These are phyloP conservation scores for Citrullus colocynthis DNA, from an alignment of 306 rosid species.

Conservation along the genomic window DNA sequence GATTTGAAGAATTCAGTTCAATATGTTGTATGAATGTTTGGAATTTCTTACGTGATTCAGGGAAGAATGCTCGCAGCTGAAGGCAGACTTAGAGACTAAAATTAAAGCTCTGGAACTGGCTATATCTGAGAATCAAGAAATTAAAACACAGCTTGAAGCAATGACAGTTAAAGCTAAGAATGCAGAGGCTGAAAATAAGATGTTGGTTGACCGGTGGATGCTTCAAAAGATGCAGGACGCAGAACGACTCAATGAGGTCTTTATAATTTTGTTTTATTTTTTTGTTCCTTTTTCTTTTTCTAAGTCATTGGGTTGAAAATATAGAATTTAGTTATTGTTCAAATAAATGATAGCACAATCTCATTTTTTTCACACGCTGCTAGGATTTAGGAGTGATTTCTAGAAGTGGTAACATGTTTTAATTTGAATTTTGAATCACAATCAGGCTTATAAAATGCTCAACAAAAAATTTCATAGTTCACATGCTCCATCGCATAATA, in stretches of 20 bases:
- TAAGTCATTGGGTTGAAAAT: not conserved
- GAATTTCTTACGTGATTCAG: conserved; percentile 26
- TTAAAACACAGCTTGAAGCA: conserved; percentile 52
- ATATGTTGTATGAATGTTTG: conserved; percentile 8
- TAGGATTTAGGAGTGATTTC: not conserved
- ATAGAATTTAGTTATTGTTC: not conserved
- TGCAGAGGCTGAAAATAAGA: conserved; percentile 81
- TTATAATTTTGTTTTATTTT: not conserved
- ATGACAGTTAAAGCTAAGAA: conserved; percentile 45
- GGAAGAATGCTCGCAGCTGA: conserved; percentile 57
- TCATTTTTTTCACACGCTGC: not conserved
- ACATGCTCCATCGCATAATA: not conserved
- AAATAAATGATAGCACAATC: not conserved
- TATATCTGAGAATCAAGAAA: conserved; percentile 62
- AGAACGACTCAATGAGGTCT: conserved; percentile 95
- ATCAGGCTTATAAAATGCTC: not conserved
- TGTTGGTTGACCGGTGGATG: conserved; percentile 94
- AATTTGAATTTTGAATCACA: not conserved
- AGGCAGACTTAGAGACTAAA: conserved; percentile 65
- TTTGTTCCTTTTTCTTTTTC: too few relatives aligned
- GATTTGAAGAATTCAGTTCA: not conserved
- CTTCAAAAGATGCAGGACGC: conserved; percentile 98
- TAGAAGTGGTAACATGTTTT: not conserved
- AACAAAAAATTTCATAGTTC: not conserved
- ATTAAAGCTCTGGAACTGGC: conserved; percentile 54